phyloP scores from a whole-genome alignment of 208 protist genomes.

The Willaertia magna region DNA sequence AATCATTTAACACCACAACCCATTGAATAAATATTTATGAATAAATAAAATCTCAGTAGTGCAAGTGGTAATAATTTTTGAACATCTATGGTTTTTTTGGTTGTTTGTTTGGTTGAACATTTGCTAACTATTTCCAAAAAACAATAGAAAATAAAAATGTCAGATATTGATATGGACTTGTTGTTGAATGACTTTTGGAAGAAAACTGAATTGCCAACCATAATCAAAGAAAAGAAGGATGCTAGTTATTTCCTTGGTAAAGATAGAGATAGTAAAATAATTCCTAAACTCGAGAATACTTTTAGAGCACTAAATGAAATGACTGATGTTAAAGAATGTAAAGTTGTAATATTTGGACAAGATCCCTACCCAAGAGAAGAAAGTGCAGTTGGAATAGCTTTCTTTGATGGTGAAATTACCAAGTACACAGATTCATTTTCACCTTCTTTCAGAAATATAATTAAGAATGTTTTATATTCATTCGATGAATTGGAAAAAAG shows the following conservation, averaged over 20 bases:
- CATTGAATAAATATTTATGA: no score
- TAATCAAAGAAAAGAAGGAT: neutral
- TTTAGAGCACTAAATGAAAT: neutral
- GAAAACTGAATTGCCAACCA: neutral
- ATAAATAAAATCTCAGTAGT: no score
- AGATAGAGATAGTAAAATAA: neutral
- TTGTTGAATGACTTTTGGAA: neutral
- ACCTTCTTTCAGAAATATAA: neutral
- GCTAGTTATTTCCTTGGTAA: neutral
- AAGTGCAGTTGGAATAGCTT: neutral
- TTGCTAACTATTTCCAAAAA: no score
- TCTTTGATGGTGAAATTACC: neutral
- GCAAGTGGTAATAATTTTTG: no score
- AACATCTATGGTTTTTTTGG: no score
- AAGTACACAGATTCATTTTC: neutral
- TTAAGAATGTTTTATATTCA: neutral
- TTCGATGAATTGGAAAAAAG: neutral
- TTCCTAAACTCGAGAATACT: neutral
- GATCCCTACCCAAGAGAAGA: neutral
- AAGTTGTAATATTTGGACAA: neutral
- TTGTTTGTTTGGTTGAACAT: no score
- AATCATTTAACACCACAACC: no score
- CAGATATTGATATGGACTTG: neutral
- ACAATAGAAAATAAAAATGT: no score
- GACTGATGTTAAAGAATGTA: neutral